Evolutionary conservation across 352 stramenopile species (phyloP).

Genomic region (Globisporangium echinulatum): DNA sequence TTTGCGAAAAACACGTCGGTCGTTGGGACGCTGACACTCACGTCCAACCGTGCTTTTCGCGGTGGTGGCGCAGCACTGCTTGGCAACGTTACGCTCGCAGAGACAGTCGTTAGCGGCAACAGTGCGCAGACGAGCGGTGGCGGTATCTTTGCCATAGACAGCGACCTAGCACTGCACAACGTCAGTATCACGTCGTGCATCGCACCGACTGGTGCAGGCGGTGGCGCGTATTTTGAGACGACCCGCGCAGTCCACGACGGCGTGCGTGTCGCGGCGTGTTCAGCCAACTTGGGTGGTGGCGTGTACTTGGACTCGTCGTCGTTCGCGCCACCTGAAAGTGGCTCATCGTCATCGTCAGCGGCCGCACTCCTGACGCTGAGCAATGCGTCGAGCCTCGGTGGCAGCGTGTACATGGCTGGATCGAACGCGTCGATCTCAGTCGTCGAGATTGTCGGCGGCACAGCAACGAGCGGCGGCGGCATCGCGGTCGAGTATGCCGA

Average conservation of each 20-base stretch:
- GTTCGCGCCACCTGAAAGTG: constrained; percentile 10
- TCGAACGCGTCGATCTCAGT: constrained; percentile 12
- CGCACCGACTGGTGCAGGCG: constrained; percentile 15
- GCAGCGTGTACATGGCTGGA: constrained; percentile 26
- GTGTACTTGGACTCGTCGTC: constrained; percentile 22
- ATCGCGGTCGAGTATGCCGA: constrained; percentile 14
- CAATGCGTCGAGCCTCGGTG: constrained; percentile 19
- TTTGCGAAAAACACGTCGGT: constrained; percentile 18
- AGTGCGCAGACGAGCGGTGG: constrained; percentile 18
- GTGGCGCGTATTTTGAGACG: constrained; percentile 20
- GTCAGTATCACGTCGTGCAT: constrained; percentile 18
- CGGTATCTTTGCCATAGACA: constrained; percentile 18
- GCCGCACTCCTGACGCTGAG: constrained; percentile 7
- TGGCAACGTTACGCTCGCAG: constrained; percentile 13
- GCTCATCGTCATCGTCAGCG: background rate
- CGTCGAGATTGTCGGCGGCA: constrained; percentile 9
- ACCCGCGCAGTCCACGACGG: constrained; percentile 13
- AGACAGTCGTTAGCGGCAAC: constrained; percentile 15
- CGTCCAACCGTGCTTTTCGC: constrained; percentile 16
- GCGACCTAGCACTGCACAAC: constrained; percentile 17
- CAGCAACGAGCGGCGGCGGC: constrained; percentile 22
- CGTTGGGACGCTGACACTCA: constrained; percentile 14
- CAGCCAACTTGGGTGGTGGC: constrained; percentile 19
- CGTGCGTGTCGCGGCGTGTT: constrained; percentile 17
- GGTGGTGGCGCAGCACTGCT: constrained; percentile 20